phyloP scores from a whole-genome alignment of 495 filamentous ascomycete genomes.

The Diplogelasinospora grovesii region DNA sequence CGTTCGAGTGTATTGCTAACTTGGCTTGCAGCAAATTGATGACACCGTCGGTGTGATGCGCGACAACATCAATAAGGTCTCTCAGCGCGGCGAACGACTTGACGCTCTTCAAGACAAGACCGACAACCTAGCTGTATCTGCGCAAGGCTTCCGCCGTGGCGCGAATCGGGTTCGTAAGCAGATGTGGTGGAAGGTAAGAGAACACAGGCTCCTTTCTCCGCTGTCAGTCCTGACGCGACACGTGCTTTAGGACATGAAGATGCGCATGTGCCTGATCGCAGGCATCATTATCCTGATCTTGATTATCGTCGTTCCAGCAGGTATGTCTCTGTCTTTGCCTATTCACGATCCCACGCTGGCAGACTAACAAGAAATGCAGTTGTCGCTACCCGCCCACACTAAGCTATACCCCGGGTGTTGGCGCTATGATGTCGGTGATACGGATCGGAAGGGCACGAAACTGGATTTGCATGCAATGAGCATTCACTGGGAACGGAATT shows the following conservation, averaged over 20 bases:
- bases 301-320: constrained; percentile 84
- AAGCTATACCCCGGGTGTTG: constrained; percentile 6
- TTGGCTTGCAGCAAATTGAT: constrained; percentile 76
- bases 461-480: constrained; percentile 25
- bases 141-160: constrained; percentile 89
- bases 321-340: constrained; percentile 41
- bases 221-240: too few species aligned
- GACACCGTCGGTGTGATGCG: constrained; percentile 88
- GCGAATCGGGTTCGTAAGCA: constrained; percentile 93
- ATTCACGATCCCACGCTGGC: neutral
- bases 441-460: constrained; percentile 17
- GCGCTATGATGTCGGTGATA: constrained; percentile 18
- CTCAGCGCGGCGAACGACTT: constrained; percentile 83
- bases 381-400: constrained; percentile 24
- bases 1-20: constrained; percentile 7
- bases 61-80: constrained; percentile 89
- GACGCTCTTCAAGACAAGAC: constrained; percentile 93
- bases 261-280: constrained; percentile 89
- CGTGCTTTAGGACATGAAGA: constrained; percentile 82
- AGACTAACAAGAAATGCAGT: constrained; percentile 17
- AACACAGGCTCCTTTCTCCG: too few species aligned
- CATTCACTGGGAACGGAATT: constrained; percentile 20
- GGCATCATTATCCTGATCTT: constrained; percentile 83
- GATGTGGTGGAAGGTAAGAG: constrained; percentile 58
- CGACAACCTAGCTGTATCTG: constrained; percentile 81